Base-by-base conservation (phyloP, 192 early-diverging fungal species). In the Coemansia erecta region DNA sequence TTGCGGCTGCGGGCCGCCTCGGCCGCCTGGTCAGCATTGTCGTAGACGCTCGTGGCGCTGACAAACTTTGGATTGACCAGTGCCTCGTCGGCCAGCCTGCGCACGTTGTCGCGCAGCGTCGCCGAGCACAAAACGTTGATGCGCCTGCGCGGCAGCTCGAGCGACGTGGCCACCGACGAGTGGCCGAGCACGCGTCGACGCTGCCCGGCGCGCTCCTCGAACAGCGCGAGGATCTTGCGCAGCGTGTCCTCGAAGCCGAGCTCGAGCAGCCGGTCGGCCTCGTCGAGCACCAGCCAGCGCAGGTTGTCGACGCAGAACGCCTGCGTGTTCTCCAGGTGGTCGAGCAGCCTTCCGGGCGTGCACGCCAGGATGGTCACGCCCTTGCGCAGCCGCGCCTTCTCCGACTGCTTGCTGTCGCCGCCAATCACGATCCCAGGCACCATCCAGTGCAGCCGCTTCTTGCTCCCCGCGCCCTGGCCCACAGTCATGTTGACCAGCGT, bases 271-370 rank as follows among this genome's bases (percentile, higher is more conserved):
- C 92, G 84, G 83, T 99, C 98, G 10, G 95, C 97, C 75, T 99
- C 97, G 76, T 99, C 97, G 22, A 99, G 78, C 3, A 99, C 92
- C 23, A 99, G 65, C 97, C 97, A 99, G 42, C 90, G 82, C 63
- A 99, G 68, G 72, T 94, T 86, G 45, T 87, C 82, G 6, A 92
- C 78, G 11, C 87, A 72, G 68, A 99, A 96, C 21, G 91, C 84
- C 83, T 85, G 77, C 33, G 92, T 94, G 64, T 85, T 91, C 64
- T 90, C 85, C 49, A 94, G 56, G 63, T 94, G 92, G 61, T 92
- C 91, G 65, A 94, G 81, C 14, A 99, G 75, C 40, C 97, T 86
- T n/a, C 97, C 97, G 18, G 97, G 97, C 4, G 97, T 99, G 45
- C 87, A 87, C 13, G 96, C 92, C 26, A 99, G 82, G 33, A 99